Base-by-base conservation (phyloP, 345 rosid species). In the Erysimum cheiranthoides region DNA sequence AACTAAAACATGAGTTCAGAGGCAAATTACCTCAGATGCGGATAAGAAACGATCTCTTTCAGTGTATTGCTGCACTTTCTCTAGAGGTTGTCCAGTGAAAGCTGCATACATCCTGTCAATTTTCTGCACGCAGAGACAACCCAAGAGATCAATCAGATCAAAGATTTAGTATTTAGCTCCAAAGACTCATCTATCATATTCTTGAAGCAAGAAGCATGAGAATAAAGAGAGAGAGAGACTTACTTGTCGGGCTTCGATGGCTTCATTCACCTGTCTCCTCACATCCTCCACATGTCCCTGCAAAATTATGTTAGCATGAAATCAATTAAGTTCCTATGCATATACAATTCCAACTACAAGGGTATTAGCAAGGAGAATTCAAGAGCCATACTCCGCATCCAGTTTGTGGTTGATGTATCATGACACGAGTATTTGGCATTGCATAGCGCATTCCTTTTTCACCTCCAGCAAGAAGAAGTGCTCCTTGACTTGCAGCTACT, bases 361-460 rank as follows among this genome's bases (percentile, higher is more conserved):
- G 52, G 6, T 59, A 38, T 2, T 2, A 14, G 45, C 6, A 21
- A 58, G 51, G 38, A 59, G 42, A 47, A 45, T 6, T 36, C 38
- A 61, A 47, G 46, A 69, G 11, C 40, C 88, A 77, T 84, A 92
- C 97, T 86, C 97, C 96, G 64, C 96, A 90, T 68, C 96, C 96
- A 73, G 92, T 85, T 75, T 86, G 97, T 1, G 97, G 96, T 80
- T 95, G 99, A 83, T 92, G 96, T 57, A 92, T 82, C 97, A 95
- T 92, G 36, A 92, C 86, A 43, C 97, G 93, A 50, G 97, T 86
- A 82, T 92, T 92, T 21, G 99, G 99, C 97, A 90, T 95, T 39
- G 97, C 84, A 73, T 90, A 95, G 1, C 97, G 91, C 97, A 92
- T 95, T 53, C 97, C 97, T 78, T 92, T 94, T 68, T 95, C 97